These are phyloP conservation scores for Diplodia scrobiculata DNA, from an alignment of 2,329 filamentous ascomycete genomes.

Conservation along the genomic window DNA sequence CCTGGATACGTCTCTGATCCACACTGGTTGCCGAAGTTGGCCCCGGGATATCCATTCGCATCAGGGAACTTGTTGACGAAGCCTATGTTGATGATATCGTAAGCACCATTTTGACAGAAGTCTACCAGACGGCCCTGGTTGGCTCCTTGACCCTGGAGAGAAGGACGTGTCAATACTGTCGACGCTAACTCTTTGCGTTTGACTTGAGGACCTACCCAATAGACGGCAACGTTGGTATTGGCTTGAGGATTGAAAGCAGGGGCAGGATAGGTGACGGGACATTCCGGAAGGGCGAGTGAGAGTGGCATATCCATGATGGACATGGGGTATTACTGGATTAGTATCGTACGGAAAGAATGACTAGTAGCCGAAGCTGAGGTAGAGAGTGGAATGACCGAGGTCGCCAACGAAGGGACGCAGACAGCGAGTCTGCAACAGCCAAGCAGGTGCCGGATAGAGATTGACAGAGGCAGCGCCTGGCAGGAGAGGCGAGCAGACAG, in stretches of 20 bases:
- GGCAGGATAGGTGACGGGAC: constrained; percentile 41
- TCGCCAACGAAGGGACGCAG: constrained; percentile 60
- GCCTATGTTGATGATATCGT: constrained; percentile 62
- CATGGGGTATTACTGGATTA: constrained; percentile 37
- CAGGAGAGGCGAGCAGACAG: not conserved
- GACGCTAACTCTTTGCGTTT: not conserved
- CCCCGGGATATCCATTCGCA: constrained; percentile 51
- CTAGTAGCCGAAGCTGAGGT: constrained; percentile 42
- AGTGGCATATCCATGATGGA: constrained; percentile 44
- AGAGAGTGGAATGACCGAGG: constrained; percentile 45
- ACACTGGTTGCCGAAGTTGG: constrained; percentile 65
- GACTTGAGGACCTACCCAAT: constrained; percentile 59
- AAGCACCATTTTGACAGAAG: constrained; percentile 48
- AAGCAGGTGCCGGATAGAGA: constrained; percentile 15
- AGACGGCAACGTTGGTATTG: constrained; percentile 61
- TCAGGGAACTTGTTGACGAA: constrained; percentile 63
- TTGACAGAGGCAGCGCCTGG: constrained; percentile 5
- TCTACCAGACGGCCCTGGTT: constrained; percentile 42
- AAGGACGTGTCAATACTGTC: constrained; percentile 9
- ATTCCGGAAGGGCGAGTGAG: constrained; percentile 37
- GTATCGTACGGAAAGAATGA: constrained; percentile 39
- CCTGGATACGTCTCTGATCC: constrained; percentile 56
- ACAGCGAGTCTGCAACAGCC: constrained; percentile 46
- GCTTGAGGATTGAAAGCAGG: constrained; percentile 34
- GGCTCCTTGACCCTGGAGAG: constrained; percentile 54